Base-by-base conservation (phyloP, 1,139 yeast genomes). In the Candida dubliniensis region DNA sequence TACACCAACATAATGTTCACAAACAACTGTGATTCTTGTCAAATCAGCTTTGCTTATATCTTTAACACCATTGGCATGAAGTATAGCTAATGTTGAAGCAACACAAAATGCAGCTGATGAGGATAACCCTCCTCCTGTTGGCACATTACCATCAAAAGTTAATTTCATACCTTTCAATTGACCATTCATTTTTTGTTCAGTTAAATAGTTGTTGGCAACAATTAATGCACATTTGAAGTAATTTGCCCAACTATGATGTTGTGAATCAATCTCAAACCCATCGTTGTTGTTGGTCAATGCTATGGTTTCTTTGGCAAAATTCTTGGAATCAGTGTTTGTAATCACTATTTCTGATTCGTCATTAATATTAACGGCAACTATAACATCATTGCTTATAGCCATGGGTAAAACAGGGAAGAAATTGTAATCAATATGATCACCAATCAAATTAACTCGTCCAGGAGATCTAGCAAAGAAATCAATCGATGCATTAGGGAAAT, bases 51-150 rank as follows among this genome's bases (percentile, higher is more conserved):
- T 81, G 47, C 78, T 50, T 36, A 83, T 63, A 8, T 56, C 49
- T 0, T 50, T 50, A 36, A 73, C 61, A 10, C 81, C 81, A 54
- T 82, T 81, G 18, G 82, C 82, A 41, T 71, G 63, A 47, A 84
- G 70, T 5, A 79, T 69, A 1, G 84, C 81, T 54, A 84, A 64
- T 0, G 89, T 79, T 3, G 85, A 74, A 24, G 86, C 76, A 47
- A 84, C 85, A 47, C 84, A 83, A 56, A 84, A 79, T 5, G 90
- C 90, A 10, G 90, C 89, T 7, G 87, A 79, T 1, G 88, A 82
- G 7, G 85, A 78, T 45, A 84, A 74, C 3, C 91, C 91, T 27
- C 85, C 82, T 12, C 88, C 90, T 10, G 86, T 78, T 33, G 91
- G 90, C 13, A 84, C 87, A 34, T 76, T 76, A 24, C 91, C 90